Percentiles rank a stretch among this genome's conserved stretches.
These are phyloP conservation scores for Eucalyptus tenuipes DNA, from an alignment of 345 rosid species.

Conservation along the genomic window DNA sequence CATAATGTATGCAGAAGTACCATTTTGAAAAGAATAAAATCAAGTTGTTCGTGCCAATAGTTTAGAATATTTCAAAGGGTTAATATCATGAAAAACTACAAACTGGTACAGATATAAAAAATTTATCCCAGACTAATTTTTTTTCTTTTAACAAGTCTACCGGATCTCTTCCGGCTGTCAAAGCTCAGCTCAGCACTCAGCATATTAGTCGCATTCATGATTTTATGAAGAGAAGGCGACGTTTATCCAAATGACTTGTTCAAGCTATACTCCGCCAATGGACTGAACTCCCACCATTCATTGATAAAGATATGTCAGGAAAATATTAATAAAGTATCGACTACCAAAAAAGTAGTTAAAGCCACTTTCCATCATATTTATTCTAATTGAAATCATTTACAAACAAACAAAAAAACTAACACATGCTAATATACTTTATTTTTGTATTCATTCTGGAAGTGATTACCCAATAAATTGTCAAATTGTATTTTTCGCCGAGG, in stretches of 20 bases:
- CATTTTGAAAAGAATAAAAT: not conserved
- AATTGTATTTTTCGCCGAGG: not conserved
- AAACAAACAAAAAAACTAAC: not conserved
- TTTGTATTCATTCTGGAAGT: not conserved
- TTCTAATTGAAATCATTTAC: not conserved
- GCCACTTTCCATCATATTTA: not conserved
- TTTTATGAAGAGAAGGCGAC: not conserved
- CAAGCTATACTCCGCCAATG: not conserved
- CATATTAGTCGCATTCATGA: not conserved
- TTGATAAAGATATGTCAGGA: not conserved
- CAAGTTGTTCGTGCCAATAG: fast-evolving
- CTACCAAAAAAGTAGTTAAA: not conserved
- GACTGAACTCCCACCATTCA: not conserved
- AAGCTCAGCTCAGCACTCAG: not conserved
- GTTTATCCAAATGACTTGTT: not conserved
- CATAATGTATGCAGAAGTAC: not conserved
- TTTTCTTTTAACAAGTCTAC: not conserved
- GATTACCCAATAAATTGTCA: not conserved
- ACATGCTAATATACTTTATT: not conserved
- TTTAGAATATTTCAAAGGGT: no score
- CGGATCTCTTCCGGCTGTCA: not conserved
- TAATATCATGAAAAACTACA: no score
- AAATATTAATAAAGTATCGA: no score
- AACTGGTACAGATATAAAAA: no score
- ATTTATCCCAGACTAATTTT: no score